phyloP scores from a whole-genome alignment of 2,329 filamentous ascomycete species.

The Colletotrichum agaves region DNA sequence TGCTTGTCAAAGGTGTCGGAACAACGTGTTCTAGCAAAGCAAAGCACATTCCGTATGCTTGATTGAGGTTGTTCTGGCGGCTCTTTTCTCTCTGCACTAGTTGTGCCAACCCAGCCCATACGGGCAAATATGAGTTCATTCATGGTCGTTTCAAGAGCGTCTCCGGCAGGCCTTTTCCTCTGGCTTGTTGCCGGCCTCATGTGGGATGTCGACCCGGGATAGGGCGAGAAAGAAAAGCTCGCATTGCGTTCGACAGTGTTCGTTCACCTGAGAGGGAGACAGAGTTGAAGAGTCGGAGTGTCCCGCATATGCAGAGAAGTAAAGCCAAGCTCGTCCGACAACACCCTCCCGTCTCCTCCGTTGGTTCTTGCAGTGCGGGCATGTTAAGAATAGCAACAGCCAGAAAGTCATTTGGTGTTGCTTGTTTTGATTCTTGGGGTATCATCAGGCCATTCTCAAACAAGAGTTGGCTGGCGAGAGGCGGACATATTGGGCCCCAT shows the following conservation, averaged over 20 bases:
- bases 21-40: no score
- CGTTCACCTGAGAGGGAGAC: constrained; percentile 31
- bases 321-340: constrained; percentile 30
- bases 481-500: not conserved
- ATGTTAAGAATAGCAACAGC: constrained; percentile 30
- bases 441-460: constrained; percentile 25
- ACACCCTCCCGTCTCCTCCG: not conserved
- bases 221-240: not conserved
- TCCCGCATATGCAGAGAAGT: constrained; percentile 22
- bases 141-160: constrained; percentile 29
- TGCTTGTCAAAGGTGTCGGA: no score
- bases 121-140: constrained; percentile 9
- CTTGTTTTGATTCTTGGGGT: constrained; percentile 20
- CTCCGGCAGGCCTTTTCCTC: constrained; percentile 28
- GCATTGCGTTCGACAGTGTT: constrained; percentile 25
- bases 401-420: constrained; percentile 2
- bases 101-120: not conserved
- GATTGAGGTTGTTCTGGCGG: no score
- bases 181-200: constrained; percentile 7
- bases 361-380: not conserved
- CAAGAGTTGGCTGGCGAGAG: constrained; percentile 9
- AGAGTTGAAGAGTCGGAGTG: constrained; percentile 26
- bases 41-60: no score
- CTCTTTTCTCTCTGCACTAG: no score
- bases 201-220: constrained; percentile 7